These are phyloP conservation scores for Aspergillus caelatus DNA, from an alignment of 2,329 filamentous ascomycete genomes.

Conservation along the genomic window DNA sequence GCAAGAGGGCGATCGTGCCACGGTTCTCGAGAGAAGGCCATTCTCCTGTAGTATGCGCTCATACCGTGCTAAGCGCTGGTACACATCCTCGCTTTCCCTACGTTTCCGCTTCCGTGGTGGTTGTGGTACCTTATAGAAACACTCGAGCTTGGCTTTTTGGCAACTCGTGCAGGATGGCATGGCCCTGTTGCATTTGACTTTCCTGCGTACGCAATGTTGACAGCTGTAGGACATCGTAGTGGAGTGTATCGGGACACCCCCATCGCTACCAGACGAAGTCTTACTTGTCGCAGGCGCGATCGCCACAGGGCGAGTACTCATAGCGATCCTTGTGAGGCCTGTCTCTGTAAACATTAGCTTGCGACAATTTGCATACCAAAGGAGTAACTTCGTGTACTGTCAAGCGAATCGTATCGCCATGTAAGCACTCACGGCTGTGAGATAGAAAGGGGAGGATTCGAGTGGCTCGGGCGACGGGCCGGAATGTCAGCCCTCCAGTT, in stretches of 20 bases:
- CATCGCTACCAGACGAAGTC: background rate
- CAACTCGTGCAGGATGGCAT: slow-evolving; percentile 39
- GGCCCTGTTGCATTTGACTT: slow-evolving; percentile 45
- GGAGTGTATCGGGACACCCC: background rate
- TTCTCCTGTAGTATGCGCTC: slow-evolving; percentile 43
- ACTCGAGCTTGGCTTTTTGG: slow-evolving; percentile 37
- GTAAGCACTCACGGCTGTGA: too few relatives aligned
- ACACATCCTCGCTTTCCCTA: slow-evolving; percentile 33
- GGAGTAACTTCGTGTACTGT: too few relatives aligned
- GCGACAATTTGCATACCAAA: too few relatives aligned
- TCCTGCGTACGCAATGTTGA: slow-evolving; percentile 35
- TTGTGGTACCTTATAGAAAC: slow-evolving; percentile 44
- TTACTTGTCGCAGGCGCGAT: slow-evolving; percentile 10
- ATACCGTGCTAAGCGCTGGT: slow-evolving; percentile 43
- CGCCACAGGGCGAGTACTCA: background rate
- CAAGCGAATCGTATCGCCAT: too few relatives aligned
- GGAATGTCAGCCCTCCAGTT: background rate
- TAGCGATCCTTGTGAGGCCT: background rate
- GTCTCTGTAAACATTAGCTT: too few relatives aligned
- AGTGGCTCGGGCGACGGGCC: background rate
- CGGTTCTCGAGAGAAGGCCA: slow-evolving; percentile 14
- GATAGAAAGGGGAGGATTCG: too few relatives aligned
- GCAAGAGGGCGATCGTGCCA: background rate
- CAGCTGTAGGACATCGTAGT: slow-evolving; percentile 17
- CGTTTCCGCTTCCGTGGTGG: slow-evolving; percentile 46